phyloP scores from a whole-genome alignment of 306 rosid species.

The Medicago truncatula region MtrunA17r5.0-ANR NC_053045.1:59020501-59021000 shows the following conservation, averaged over 20 bases:
- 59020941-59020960: slow-evolving; percentile 7
- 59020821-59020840: slow-evolving; percentile 92
- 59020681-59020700: slow-evolving; percentile 79
- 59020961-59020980: slow-evolving; percentile 12
- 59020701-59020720: slow-evolving; percentile 55
- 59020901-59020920: not conserved
- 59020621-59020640: slow-evolving; percentile 95
- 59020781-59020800: slow-evolving; percentile 74
- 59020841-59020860: slow-evolving; percentile 91
- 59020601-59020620: slow-evolving; percentile 97
- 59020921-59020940: slow-evolving; percentile 25
- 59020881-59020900: slow-evolving; percentile 12
- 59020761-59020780: not conserved
- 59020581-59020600: slow-evolving; percentile 81
- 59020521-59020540: slow-evolving; percentile 66
- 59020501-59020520: slow-evolving; percentile 74
- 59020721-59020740: slow-evolving; percentile 31
- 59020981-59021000: slow-evolving; percentile 96
- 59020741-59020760: not conserved
- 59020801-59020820: slow-evolving; percentile 89
- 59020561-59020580: slow-evolving; percentile 77
- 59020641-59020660: slow-evolving; percentile 96
- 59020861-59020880: slow-evolving; percentile 54
- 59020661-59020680: slow-evolving; percentile 83
- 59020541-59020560: slow-evolving; percentile 71